These are phyloP conservation scores for Schizochytrium sp. DNA, from an alignment of 108 stramenopile genomes.

Conservation along the genomic window DNA sequence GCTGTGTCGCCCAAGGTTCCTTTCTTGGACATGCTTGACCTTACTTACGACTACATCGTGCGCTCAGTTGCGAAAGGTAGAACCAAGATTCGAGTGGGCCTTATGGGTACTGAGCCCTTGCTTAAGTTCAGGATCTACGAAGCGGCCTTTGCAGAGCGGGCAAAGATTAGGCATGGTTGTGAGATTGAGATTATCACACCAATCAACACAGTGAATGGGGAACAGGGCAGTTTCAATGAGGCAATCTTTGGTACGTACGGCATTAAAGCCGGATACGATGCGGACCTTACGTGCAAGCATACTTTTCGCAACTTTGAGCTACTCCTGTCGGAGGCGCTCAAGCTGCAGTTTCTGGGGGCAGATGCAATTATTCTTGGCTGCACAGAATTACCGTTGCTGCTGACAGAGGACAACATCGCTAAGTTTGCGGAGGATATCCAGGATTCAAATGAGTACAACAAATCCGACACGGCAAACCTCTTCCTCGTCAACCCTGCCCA, in stretches of 20 bases:
- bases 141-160: conserved; percentile 7
- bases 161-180: background rate
- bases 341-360: conserved; percentile 3
- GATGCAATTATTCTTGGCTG: conserved; percentile 27
- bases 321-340: conserved; percentile 19
- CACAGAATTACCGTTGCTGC: conserved; percentile 27
- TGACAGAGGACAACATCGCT: background rate
- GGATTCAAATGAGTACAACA: conserved; percentile 24
- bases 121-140: conserved; percentile 40
- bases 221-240: conserved; percentile 57
- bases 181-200: conserved; percentile 31
- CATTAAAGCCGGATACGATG: conserved; percentile 34
- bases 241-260: conserved; percentile 42
- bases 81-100: background rate
- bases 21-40: conserved; percentile 58
- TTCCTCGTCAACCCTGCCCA: conserved; percentile 59
- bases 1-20: conserved; percentile 22
- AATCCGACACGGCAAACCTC: conserved; percentile 1
- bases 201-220: background rate
- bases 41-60: background rate
- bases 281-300: conserved; percentile 51
- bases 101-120: conserved; percentile 48
- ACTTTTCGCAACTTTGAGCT: conserved; percentile 56
- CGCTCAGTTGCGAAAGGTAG: background rate
- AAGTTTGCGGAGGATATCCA: background rate